These are phyloP conservation scores for Hypoxylon sp. DNA, from an alignment of 2,329 filamentous ascomycete species.

Conservation along the genomic window DNA sequence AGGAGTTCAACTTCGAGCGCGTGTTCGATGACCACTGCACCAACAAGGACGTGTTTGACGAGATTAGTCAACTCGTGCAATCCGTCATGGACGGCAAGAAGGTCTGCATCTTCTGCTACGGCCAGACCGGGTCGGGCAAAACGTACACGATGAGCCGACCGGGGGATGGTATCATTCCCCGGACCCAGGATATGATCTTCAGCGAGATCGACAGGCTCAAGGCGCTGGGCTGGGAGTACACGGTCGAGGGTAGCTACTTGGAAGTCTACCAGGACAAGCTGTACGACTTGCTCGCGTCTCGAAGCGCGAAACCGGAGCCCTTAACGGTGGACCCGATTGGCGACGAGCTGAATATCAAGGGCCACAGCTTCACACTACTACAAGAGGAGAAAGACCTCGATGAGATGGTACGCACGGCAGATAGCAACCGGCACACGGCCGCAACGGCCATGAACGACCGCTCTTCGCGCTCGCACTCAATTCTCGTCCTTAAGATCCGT, in stretches of 20 bases:
- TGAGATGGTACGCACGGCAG: constrained; percentile 82
- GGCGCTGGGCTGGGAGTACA: constrained; percentile 94
- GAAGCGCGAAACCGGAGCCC: constrained; percentile 81
- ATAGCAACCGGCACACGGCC: constrained; percentile 89
- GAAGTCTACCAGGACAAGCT: constrained; percentile 99
- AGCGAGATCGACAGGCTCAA: constrained; percentile 85
- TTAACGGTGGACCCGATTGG: constrained; percentile 51
- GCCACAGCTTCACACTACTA: constrained; percentile 63
- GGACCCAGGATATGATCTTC: constrained; percentile 94
- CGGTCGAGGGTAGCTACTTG: constrained; percentile 93
- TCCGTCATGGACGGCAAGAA: constrained; percentile 98
- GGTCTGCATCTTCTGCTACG: constrained; percentile 98
- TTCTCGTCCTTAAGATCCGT: constrained; percentile 89
- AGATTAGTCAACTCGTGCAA: constrained; percentile 97
- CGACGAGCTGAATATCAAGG: constrained; percentile 53
- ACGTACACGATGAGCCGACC: constrained; percentile 84
- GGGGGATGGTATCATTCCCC: constrained; percentile 89
- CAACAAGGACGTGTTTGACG: constrained; percentile 91
- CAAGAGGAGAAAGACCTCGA: constrained; percentile 86
- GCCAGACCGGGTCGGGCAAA: constrained; percentile 97
- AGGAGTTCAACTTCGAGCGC: constrained; percentile 91
- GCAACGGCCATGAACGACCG: constrained; percentile 98
- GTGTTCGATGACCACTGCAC: constrained; percentile 85
- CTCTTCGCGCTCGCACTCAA: constrained; percentile 93
- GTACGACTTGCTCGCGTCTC: constrained; percentile 81